Base-by-base conservation (phyloP, 2,329 filamentous ascomycete genomes). In the Penicillium sp. region DNA sequence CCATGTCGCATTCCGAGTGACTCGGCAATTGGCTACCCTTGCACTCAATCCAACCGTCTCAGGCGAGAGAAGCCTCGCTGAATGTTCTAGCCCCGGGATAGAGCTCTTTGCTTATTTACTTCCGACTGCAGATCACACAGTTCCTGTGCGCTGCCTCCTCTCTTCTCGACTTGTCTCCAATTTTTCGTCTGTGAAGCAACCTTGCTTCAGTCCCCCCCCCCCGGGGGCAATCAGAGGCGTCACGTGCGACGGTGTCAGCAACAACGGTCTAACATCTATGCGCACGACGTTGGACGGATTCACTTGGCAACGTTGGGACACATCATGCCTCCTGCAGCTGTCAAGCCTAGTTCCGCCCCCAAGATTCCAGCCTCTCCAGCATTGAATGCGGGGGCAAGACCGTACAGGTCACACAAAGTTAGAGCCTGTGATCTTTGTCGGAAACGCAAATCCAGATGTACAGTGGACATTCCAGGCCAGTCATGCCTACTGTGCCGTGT, bases 381-480 rank as follows among this genome's bases (percentile, higher is more conserved):
- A 21, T 75, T 80, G 64, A 79, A 78, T 61, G 75, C 78, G 51
- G 78, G 78, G 17, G 73, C 79, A 55, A 80, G 86, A 49, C 86
- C 86, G 3, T 88, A 88, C 69, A 79, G 86, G 62, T 88, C 86
- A 7, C 86, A 88, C 74, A 82, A 86, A 63, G 82, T 84, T 45
- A 85, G 86, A 54, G 86, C 86, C 8, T 89, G 87, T 74, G 76
- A 85, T 56, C 77, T 85, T 15, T 89, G 87, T 69, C 81, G 87
- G 57, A 83, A 83, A 63, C 82, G 87, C 63, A 88, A 88, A 71
- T 86, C 85, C 2, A 81, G 87, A 66, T 89, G 87, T 70, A 86
- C 85, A 19, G 82, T 86, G 30, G 85, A 87, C 67, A 75, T 83
- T 15, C 79, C 81, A 5, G 80, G 83, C 2, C 76, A 82, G 56